Conservation (phyloP, 768 basidiomycete species). For the Mycena haematopus region DNA sequence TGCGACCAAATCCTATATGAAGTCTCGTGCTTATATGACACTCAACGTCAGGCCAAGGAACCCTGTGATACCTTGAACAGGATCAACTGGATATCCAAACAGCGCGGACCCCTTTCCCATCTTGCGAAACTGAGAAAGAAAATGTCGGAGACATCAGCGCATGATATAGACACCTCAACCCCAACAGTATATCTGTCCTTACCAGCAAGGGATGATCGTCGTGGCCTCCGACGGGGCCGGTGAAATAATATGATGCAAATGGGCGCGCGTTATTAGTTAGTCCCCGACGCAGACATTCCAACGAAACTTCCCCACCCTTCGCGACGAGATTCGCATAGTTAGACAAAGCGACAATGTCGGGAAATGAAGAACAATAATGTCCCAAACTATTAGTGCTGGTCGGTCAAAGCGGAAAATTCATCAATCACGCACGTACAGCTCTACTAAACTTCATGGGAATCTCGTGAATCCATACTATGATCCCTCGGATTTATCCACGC, state of each 20-base stretch:
- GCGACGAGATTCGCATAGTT: constrained; percentile 15
- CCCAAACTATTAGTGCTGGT: background rate
- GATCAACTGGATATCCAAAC: background rate
- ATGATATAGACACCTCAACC: constrained; percentile 2
- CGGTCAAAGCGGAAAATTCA: constrained; percentile 2
- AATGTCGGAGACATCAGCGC: constrained; percentile 6
- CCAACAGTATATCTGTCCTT: background rate
- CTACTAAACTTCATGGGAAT: background rate
- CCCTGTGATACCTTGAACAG: constrained; percentile 4
- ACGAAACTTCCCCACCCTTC: constrained; percentile 6
- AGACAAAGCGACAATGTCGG: background rate
- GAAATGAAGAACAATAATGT: background rate
- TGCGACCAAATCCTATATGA: background rate
- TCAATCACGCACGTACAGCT: background rate
- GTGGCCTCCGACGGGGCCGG: constrained; percentile 13
- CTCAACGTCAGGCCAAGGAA: background rate
- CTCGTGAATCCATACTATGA: background rate
- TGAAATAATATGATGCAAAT: background rate
- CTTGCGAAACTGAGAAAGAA: background rate
- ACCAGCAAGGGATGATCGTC: background rate
- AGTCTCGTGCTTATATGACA: constrained; percentile 12
- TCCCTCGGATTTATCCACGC: background rate
- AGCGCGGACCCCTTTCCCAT: background rate
- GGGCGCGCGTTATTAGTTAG: background rate
- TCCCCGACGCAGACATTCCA: background rate